A percentile compares a stretch with the other conserved stretches of the same genome.
phyloP scores from a whole-genome alignment of 1,284 basidiomycete genomes.

The Ceratobasidium theobromae region DNA sequence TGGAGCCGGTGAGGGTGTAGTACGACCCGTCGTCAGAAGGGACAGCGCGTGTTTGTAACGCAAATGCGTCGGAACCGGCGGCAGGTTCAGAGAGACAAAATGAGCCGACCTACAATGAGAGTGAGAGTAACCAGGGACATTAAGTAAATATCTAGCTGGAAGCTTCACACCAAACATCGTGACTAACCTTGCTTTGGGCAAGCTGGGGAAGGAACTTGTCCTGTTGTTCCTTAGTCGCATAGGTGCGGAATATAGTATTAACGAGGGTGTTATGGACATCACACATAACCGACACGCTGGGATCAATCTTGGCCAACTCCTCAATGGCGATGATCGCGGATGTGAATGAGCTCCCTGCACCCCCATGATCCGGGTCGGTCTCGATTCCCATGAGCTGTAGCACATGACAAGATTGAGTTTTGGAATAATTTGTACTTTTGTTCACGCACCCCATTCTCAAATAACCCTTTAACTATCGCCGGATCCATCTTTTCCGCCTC shows the following conservation, averaged over 20 bases:
- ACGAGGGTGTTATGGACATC: constrained; percentile 99
- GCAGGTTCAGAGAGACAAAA: constrained; percentile 95
- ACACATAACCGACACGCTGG: constrained; percentile 93
- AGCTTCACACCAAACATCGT: not conserved
- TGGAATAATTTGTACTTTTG: too few species aligned
- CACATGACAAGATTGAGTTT: too few species aligned
- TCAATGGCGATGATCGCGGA: constrained; percentile 96
- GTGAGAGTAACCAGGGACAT: constrained; percentile 7
- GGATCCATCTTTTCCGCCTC: constrained; percentile 97
- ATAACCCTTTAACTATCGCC: constrained; percentile 82
- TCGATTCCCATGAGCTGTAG: constrained; percentile 94
- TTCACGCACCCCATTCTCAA: constrained; percentile 86
- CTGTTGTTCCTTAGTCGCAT: constrained; percentile 83
- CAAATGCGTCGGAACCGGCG: constrained; percentile 96
- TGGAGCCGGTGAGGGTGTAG: constrained; percentile 90
- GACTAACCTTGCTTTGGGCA: constrained; percentile 68
- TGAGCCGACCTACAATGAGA: constrained; percentile 73
- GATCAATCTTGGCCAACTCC: constrained; percentile 94
- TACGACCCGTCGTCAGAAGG: constrained; percentile 70
- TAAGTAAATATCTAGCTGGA: not conserved
- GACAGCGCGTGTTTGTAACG: constrained; percentile 88
- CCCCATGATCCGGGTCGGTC: constrained; percentile 80
- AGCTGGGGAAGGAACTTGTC: constrained; percentile 89
- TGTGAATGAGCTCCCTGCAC: constrained; percentile 90
- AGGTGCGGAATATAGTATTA: constrained; percentile 90